phyloP scores from a whole-genome alignment of 805 yeast genomes.

The Wickerhamiella bombiphila region DNA sequence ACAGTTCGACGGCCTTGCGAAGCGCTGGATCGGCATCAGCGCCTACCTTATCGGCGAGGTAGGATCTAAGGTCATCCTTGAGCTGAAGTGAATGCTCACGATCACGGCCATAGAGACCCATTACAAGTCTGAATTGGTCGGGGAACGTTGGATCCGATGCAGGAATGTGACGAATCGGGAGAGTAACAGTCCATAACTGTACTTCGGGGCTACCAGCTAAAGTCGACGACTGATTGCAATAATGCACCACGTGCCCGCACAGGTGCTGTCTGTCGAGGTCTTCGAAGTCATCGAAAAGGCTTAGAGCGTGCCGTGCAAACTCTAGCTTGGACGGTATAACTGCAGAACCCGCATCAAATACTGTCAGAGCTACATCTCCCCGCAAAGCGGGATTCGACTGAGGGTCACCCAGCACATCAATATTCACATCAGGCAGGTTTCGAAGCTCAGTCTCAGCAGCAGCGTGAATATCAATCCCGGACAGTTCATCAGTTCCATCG shows the following conservation, averaged over 20 bases:
- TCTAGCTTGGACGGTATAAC: conserved; percentile 24
- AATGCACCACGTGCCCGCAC: conserved; percentile 46
- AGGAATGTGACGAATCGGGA: conserved; percentile 47
- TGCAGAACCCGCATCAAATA: conserved; percentile 53
- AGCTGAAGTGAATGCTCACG: conserved; percentile 12
- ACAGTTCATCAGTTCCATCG: conserved; percentile 33
- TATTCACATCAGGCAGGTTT: conserved; percentile 72
- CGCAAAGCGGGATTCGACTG: conserved; percentile 67
- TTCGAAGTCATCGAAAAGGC: conserved; percentile 48
- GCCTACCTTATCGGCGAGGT: conserved; percentile 14
- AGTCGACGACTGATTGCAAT: conserved; percentile 28
- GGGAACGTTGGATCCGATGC: conserved; percentile 34
- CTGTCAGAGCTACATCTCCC: conserved; percentile 57
- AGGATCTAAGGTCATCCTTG: conserved; percentile 17
- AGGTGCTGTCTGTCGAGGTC: conserved; percentile 57
- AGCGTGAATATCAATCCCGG: conserved; percentile 35
- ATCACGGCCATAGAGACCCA: conserved; percentile 42
- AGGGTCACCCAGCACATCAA: conserved; percentile 72
- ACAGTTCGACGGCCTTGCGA: conserved; percentile 16
- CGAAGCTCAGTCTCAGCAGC: conserved; percentile 44
- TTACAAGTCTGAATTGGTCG: conserved; percentile 48
- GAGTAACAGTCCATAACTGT: conserved; percentile 41
- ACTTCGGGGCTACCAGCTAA: conserved; percentile 26
- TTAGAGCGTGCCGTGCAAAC: conserved; percentile 34
- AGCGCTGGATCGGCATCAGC: conserved; percentile 14